Evolutionary conservation across 139 green algal genomes (phyloP), one percentile per base, ranked within the genome.

Genomic region (Closterium sp.): DNA sequence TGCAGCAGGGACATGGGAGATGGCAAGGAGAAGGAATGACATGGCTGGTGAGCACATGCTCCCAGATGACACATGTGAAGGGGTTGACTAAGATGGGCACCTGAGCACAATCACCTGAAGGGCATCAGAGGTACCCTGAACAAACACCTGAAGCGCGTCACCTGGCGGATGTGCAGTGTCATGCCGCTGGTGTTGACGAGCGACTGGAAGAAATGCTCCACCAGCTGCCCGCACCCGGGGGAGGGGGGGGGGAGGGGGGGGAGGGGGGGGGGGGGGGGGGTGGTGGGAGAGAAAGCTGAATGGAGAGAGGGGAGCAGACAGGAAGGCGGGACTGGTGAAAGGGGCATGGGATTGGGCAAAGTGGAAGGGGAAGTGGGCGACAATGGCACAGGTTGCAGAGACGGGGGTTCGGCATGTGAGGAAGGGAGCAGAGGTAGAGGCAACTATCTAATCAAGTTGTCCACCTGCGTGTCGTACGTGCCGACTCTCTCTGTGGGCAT

Each of bases 191-290:
- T 96, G 94, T 92, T 99, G 76, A 95, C 96, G 34, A 99, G 95
- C 0, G 96, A 98, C 95, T 98, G 95, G 93, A 99, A 99, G 87
- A 99, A 99, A 94, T 99, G 98, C 93, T 99, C 97, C 76, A 99
- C 96, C 90, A 99, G 94, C 96, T 99, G 96, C 38, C 4, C 23
- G 25, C 36, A 43, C 85, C 38, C 12, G 2, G 3, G 38, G 2
- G 9, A 66, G 5, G 38, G 4, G 38, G 38, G 43, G 1, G 23
- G 12, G 43, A 21, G 84, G 84, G 33, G 25, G 21, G 43, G 43
- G 12, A 69, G 12, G 12, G 23, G 23, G 23, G 8, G 2, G 3
- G 38, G 38, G 16, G 38, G 85, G n/a, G 21, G 43, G 43, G 12
- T 25, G 12, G 12, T 25, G 23, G 23, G 8, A 0, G 3, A 10